Base-by-base conservation (phyloP, 768 basidiomycete species). In the Lyophyllum semitale region DNA sequence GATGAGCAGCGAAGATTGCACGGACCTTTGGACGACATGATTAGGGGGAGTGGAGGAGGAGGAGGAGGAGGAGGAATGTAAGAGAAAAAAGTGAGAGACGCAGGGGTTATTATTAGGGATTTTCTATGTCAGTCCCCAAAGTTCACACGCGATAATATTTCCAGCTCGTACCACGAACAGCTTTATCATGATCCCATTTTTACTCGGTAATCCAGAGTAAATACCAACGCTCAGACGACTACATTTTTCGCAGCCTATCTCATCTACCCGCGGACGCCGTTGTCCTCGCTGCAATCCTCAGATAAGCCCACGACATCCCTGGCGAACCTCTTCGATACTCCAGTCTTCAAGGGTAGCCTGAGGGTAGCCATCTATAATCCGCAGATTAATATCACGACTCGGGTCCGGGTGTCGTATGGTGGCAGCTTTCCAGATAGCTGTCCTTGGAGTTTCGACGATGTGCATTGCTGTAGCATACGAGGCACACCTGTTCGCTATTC, bases 21-120 rank as follows among this genome's bases (percentile, higher is more conserved):
- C 54, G 17, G 22, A 77, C 75, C 77, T 73, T 78, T 78, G 65
- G 75, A 78, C 51, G 77, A 78, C 75, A 78, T 78, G 68, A 59
- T 71, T 66, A 55, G n/a, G n/a, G n/a, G n/a, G n/a, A n/a, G n/a
- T n/a, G n/a, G n/a, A 54, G 58, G 61, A 64, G 37, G 46, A 54
- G 45, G 58, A 45, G 53, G 53, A 56, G 43, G 59, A 53, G 65
- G 62, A 60, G 60, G 25, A 50, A 35, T 56, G 37, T 51, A 23
- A 58, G 49, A 40, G 26, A 13, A 43, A 47, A 57, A 59, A 60
- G 47, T 35, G 22, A 56, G 27, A 40, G 9, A 41, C 52, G 52
- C 54, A 60, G 59, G 56, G n/a, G n/a, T n/a, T n/a, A n/a, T 62
- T 63, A 63, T 56, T 60, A 56, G 48, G 48, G 46, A 54, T 55